A percentile compares a stretch with the other conserved stretches of the same genome.
Conservation (phyloP, 345 rosid genomes). For the Bruguiera parviflora region DNA sequence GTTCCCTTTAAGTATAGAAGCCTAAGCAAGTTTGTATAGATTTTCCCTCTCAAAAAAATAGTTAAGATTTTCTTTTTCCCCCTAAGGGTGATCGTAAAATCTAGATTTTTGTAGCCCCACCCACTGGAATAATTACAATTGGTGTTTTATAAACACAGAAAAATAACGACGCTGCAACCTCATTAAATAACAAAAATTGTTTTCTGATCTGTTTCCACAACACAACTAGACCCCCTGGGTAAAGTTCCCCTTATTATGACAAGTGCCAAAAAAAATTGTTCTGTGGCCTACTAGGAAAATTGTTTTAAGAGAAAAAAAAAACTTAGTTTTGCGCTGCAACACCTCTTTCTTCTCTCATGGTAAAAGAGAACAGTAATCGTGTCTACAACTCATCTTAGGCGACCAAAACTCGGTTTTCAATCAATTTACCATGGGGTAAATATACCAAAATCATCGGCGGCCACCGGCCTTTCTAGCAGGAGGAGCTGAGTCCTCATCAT, state of each 20-base stretch:
- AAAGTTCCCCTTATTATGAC: conserved; percentile 22
- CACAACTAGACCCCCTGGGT: not conserved
- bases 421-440: conserved; percentile 13
- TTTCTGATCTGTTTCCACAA: conserved; percentile 6
- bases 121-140: too few species aligned
- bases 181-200: conserved; percentile 9
- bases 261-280: conserved; percentile 9
- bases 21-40: too few species aligned
- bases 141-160: too few species aligned
- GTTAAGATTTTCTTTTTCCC: too few species aligned
- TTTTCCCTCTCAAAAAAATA: too few species aligned
- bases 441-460: conserved; percentile 44
- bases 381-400: conserved; percentile 16
- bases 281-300: conserved; percentile 8
- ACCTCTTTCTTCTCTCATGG: conserved; percentile 5
- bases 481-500: conserved; percentile 76
- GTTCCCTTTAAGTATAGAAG: too few species aligned
- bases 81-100: too few species aligned
- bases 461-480: conserved; percentile 60
- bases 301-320: conserved; percentile 11
- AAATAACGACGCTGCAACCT: not conserved
- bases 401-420: conserved; percentile 12
- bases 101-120: too few species aligned
- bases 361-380: not conserved
- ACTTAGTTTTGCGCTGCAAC: conserved; percentile 12